Evolutionary conservation across 192 early-diverging fungal genomes (phyloP), one percentile per base, ranked within the genome.

Genomic region (Entomortierella lignicola): DNA sequence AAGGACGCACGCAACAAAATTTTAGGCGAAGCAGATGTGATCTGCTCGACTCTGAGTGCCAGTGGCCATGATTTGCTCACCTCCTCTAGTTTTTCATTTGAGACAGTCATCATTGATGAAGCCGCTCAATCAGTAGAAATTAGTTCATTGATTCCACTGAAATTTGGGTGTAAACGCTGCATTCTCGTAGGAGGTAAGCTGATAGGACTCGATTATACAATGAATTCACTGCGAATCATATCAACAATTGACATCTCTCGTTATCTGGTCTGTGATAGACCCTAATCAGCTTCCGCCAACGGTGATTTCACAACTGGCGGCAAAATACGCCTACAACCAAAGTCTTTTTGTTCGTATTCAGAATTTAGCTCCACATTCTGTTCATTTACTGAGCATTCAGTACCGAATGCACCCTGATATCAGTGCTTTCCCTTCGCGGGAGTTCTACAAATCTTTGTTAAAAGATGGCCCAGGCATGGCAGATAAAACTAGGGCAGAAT

Each of bases 331-430:
- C 23, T 98, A 98, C 83, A 94, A 97, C 64, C 91, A 94, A 77
- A 92, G 90, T 77, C 77, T 99, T 60, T 99, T 98, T 85, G 91
- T 94, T 37, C 85, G 97, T 12, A 81, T 98, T n/a, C 91, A 96
- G 81, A 85, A 84, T 25, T 82, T 80, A 43, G 63, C 85, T 21
- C 92, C 92, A 1, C 60, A 89, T 2, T 80, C 82, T 4, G 91
- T 97, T 15, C 88, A 89, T 64, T 81, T 99, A 48, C 81, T 99
- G 41, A 95, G 92, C 64, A 96, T 97, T 51, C 96, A 99, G 85
- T 99, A 98, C 80, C 93, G 96, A 67, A 98, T 99, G 97, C 94
- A 99, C 71, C 95, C 96, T 0, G 85, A 90, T 27, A 97, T 99
- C 21, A 95, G 94, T 39, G 58, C 32, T 12, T 95, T 97, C 59